Evolutionary conservation across 2,329 filamentous ascomycete species (phyloP), one percentile per base, ranked within the genome.

Genomic region (Aspergillus quadrilineatus): DNA sequence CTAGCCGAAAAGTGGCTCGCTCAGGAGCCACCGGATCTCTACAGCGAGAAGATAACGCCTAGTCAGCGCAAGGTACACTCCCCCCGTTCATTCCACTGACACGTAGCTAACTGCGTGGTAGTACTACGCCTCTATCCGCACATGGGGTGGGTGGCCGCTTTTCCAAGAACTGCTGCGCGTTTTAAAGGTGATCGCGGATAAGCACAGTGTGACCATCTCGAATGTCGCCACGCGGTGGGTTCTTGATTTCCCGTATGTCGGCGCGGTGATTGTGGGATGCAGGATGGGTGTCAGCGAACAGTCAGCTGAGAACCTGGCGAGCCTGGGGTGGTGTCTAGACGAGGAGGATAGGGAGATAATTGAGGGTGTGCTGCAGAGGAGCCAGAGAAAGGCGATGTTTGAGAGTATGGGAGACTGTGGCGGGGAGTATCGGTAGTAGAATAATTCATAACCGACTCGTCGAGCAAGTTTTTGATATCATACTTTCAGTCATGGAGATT

Each of bases 71-170:
- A 30, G 42, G 42, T 45, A 29, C 12, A 9, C 26, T 9, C 8
- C 8, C 26, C 0, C 26, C 5, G 6, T 9, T 4, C 12, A 30
- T 6, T 29, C 9, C 26, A 10, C 4, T 2, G 12, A 29, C 17
- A 45, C 2, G 17, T 28, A 8, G 8, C 42, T 45, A 44, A 44
- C 17, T 12, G 15, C n/a, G 6, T 7, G 7, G 2, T 28, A 45
- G 17, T 53, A 46, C 43, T 39, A 53, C 41, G 42, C 50, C 42
- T 37, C 26, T n/a, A 53, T 53, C 14, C 30, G n/a, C n/a, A n/a
- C 4, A 14, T 32, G 50, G 37, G 30, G 41, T 15, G 39, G 29
- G 1, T 53, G 50, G 41, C 1, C 8, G 3, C 50, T 53, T 4
- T 49, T 53, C 50, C 50, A 46, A 14, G 50, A 39, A 1, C 17